Conservation (phyloP, 805 yeast genomes). For the Geotrichum ghanense region DNA sequence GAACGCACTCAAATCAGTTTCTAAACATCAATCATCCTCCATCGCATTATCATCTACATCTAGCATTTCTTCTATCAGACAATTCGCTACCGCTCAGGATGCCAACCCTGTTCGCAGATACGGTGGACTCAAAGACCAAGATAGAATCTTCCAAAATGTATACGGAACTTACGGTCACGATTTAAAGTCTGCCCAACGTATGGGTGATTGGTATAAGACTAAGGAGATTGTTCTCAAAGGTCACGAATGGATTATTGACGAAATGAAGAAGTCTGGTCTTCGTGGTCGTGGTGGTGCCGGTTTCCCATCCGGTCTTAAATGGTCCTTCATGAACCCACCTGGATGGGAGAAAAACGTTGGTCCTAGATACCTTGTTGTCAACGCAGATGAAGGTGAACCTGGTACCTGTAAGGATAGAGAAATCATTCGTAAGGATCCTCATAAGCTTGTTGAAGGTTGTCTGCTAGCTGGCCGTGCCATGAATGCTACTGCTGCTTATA, state of each 20-base stretch:
- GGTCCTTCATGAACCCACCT: conserved; percentile 94
- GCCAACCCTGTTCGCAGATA: conserved; percentile 29
- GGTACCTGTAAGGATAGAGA: conserved; percentile 92
- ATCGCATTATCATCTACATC: background rate
- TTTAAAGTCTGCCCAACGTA: conserved; percentile 57
- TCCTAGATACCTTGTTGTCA: conserved; percentile 81
- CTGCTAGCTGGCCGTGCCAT: conserved; percentile 79
- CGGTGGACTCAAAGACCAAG: conserved; percentile 74
- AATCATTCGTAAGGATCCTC: conserved; percentile 84
- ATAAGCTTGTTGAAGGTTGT: conserved; percentile 87
- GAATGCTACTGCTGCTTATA: conserved; percentile 90
- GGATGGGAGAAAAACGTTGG: conserved; percentile 88
- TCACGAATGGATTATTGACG: conserved; percentile 82
- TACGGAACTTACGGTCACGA: conserved; percentile 68
- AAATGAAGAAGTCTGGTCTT: conserved; percentile 72
- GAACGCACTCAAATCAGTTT: background rate
- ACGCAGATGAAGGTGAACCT: conserved; percentile 93
- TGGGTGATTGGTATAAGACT: conserved; percentile 91
- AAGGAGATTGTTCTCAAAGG: conserved; percentile 77
- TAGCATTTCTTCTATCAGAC: conserved; percentile 1
- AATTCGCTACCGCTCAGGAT: conserved; percentile 9
- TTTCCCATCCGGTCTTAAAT: conserved; percentile 80
- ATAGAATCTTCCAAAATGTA: conserved; percentile 78
- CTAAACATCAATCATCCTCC: background rate
- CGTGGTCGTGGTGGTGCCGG: conserved; percentile 95